Percentiles rank a stretch among this genome's conserved stretches.
These are phyloP conservation scores for Plasmodium reichenowi DNA, from an alignment of 169 alveolate species.

Conservation along the genomic window DNA sequence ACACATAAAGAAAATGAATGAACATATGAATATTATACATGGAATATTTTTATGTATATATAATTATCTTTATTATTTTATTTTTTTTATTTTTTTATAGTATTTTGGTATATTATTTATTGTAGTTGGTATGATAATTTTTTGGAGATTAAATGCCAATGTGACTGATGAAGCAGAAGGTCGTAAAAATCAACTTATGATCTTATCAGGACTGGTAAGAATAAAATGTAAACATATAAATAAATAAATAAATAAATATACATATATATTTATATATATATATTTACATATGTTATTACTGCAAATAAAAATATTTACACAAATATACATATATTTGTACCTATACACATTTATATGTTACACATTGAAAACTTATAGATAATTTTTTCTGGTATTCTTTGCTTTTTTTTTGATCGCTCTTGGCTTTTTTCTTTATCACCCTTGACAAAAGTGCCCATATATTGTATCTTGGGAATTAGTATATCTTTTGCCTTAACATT, in stretches of 20 bases:
- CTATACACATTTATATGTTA: not conserved
- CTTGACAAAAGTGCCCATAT: slow-evolving; percentile 90
- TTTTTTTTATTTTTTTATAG: slow-evolving; percentile 51
- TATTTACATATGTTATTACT: slow-evolving; percentile 1
- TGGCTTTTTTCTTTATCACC: slow-evolving; percentile 92
- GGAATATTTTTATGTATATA: not conserved
- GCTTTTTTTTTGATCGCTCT: slow-evolving; percentile 92
- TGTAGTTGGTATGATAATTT: slow-evolving; percentile 91
- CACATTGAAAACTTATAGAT: slow-evolving; percentile 72
- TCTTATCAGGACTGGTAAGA: slow-evolving; percentile 86
- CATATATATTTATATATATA: not conserved
- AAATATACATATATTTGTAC: slow-evolving; percentile 3
- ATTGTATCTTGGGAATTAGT: slow-evolving; percentile 95
- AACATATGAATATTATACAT: too few species aligned
- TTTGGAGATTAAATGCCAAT: slow-evolving; percentile 89
- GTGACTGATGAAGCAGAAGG: slow-evolving; percentile 74
- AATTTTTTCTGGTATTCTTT: slow-evolving; percentile 91
- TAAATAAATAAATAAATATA: too few species aligned
- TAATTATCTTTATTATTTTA: slow-evolving; percentile 1
- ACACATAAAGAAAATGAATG: not conserved
- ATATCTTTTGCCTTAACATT: slow-evolving; percentile 95
- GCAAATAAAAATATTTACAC: not conserved
- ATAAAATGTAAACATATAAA: not conserved
- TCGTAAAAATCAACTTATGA: slow-evolving; percentile 80
- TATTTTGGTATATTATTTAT: slow-evolving; percentile 93